Conservation (phyloP, 2,329 filamentous ascomycete genomes). For the Colletotrichum musae region DNA sequence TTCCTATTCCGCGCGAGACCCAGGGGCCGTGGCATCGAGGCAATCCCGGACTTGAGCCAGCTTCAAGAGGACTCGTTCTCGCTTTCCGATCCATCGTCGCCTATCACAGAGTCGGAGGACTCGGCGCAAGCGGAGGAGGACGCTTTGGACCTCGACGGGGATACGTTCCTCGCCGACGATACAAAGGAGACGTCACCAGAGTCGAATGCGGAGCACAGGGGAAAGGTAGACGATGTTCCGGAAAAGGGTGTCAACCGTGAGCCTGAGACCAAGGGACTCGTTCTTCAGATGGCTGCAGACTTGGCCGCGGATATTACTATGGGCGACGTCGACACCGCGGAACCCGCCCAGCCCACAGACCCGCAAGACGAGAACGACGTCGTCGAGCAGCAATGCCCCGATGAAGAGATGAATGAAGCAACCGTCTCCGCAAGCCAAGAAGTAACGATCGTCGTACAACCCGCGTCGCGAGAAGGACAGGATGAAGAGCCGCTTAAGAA, state of each 20-base stretch:
- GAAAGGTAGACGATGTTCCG: not conserved
- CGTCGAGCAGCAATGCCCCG: not conserved
- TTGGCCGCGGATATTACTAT: not conserved
- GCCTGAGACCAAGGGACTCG: not conserved
- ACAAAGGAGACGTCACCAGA: slow-evolving; percentile 31
- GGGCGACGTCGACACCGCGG: not conserved
- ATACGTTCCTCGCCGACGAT: slow-evolving; percentile 34
- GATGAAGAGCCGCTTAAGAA: not conserved
- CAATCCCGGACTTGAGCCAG: not conserved
- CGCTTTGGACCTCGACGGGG: slow-evolving; percentile 28
- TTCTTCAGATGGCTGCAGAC: slow-evolving; percentile 1
- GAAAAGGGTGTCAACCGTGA: not conserved
- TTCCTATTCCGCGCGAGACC: slow-evolving; percentile 49
- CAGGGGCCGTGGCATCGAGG: not conserved
- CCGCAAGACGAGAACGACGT: not conserved
- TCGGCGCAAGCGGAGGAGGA: slow-evolving; percentile 13
- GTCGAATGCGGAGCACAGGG: not conserved
- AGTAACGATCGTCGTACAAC: slow-evolving; percentile 7
- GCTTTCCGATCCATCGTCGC: not conserved
- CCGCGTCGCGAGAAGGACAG: slow-evolving; percentile 2
- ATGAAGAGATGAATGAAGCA: not conserved
- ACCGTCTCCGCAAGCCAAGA: slow-evolving; percentile 7
- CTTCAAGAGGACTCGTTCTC: slow-evolving; percentile 3
- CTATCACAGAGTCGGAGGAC: not conserved
- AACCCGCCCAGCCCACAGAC: not conserved